phyloP scores from a whole-genome alignment of 345 rosid species.

The Clausena lansium region DNA sequence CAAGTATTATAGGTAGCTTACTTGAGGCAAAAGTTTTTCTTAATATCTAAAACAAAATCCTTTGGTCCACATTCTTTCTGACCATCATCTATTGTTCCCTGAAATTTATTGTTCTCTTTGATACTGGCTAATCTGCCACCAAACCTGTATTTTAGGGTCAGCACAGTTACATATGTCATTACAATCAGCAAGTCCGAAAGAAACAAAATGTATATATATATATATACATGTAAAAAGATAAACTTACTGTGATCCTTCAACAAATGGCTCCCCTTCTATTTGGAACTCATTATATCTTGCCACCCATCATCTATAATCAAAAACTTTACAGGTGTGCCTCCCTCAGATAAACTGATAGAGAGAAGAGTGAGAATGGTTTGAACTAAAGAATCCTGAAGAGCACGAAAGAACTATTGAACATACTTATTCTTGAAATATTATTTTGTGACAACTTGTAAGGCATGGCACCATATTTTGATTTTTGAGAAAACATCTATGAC shows the following conservation, averaged over 20 bases:
- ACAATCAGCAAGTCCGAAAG: neutral
- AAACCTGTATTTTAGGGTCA: constrained; percentile 36
- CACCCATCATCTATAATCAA: constrained; percentile 63
- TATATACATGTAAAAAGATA: neutral
- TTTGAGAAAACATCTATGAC: neutral
- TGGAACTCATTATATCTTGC: constrained; percentile 62
- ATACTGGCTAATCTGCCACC: constrained; percentile 54
- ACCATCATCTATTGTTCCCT: constrained; percentile 25
- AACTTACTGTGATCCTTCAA: constrained; percentile 57
- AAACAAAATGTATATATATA: fast-evolving
- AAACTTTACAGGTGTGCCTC: constrained; percentile 57
- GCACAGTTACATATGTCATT: neutral
- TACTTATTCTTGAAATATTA: neutral
- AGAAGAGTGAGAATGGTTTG: neutral
- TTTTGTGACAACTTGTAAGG: too few species aligned
- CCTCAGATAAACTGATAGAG: constrained; percentile 42
- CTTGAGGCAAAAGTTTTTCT: constrained; percentile 45
- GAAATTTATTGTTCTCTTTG: constrained; percentile 46
- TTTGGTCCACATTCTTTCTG: constrained; percentile 32
- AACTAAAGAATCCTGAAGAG: neutral
- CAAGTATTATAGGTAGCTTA: constrained; percentile 17
- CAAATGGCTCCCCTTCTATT: constrained; percentile 44
- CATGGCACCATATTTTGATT: neutral
- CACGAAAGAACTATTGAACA: neutral
- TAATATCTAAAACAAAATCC: constrained; percentile 49